Conservation (phyloP, 106 monocot genomes). For the Platanthera guangdongensis region DNA sequence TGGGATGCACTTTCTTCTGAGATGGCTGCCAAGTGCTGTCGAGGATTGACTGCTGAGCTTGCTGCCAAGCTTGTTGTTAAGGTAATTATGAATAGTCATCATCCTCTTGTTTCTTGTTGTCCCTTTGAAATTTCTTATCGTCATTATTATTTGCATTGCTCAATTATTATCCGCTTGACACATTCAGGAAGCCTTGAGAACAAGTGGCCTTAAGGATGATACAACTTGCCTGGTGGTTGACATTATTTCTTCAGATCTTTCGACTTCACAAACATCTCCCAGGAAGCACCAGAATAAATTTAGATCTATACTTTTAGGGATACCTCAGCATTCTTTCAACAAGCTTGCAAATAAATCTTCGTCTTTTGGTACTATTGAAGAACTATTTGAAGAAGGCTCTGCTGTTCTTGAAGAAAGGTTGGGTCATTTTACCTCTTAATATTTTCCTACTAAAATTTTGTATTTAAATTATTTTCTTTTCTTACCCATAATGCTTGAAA, state of each 20-base stretch:
- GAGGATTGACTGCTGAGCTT: slow-evolving; percentile 78
- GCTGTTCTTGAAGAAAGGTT: slow-evolving; percentile 88
- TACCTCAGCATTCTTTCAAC: slow-evolving; percentile 28
- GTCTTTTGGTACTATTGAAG: slow-evolving; percentile 70
- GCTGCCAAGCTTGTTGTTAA: slow-evolving; percentile 94
- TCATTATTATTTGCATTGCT: slow-evolving; percentile 2
- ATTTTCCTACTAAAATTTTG: neutral
- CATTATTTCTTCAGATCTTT: slow-evolving; percentile 56
- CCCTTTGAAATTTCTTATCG: neutral
- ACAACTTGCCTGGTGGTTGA: slow-evolving; percentile 96
- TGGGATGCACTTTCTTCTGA: slow-evolving; percentile 92
- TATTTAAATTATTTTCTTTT: neutral
- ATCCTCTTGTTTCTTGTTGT: neutral
- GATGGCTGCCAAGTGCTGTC: slow-evolving; percentile 67
- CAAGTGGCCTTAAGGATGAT: slow-evolving; percentile 93
- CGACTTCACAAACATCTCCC: slow-evolving; percentile 25
- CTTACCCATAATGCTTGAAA: neutral
- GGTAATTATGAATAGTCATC: slow-evolving; percentile 28
- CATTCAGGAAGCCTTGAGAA: slow-evolving; percentile 76
- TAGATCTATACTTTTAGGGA: slow-evolving; percentile 60
- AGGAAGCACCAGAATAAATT: slow-evolving; percentile 63
- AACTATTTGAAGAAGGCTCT: slow-evolving; percentile 94
- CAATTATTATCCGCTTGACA: slow-evolving; percentile 2
- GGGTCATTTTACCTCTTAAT: neutral
- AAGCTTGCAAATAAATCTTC: slow-evolving; percentile 40